A percentile compares a stretch with the other conserved stretches of the same genome.
phyloP scores from a whole-genome alignment of 805 yeast species.

The Kockiozyma suomiensis region DNA sequence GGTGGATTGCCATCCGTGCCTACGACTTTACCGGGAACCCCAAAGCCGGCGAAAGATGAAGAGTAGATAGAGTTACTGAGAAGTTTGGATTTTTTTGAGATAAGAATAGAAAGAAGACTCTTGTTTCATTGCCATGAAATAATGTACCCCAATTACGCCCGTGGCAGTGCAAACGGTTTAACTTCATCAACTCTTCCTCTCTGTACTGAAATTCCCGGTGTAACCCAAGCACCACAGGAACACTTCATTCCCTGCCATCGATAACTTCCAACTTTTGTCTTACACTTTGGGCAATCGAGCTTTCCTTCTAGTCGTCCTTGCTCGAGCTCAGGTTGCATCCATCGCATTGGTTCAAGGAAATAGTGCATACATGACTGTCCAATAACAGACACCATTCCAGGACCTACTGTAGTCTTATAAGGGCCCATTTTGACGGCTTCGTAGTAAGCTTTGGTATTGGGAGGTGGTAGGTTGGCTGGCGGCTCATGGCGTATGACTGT shows the following conservation, averaged over 20 bases:
- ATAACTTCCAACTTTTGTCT: slow-evolving; percentile 84
- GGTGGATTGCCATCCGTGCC: slow-evolving; percentile 45
- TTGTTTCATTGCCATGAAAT: neutral
- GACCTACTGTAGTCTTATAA: slow-evolving; percentile 22
- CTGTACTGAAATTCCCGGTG: slow-evolving; percentile 85
- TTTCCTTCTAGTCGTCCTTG: slow-evolving; percentile 84
- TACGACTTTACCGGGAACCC: slow-evolving; percentile 14
- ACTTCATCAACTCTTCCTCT: slow-evolving; percentile 78
- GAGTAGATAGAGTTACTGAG: neutral
- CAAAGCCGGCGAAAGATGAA: slow-evolving; percentile 23
- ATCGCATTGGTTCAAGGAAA: slow-evolving; percentile 82
- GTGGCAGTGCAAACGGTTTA: slow-evolving; percentile 19
- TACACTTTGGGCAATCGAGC: slow-evolving; percentile 81
- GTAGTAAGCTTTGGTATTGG: slow-evolving; percentile 4
- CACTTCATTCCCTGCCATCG: slow-evolving; percentile 95
- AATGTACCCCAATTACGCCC: slow-evolving; percentile 4
- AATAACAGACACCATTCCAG: slow-evolving; percentile 33
- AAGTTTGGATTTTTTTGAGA: neutral
- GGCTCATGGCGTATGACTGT: slow-evolving; percentile 62
- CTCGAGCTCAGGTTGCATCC: slow-evolving; percentile 86
- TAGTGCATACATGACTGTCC: slow-evolving; percentile 68
- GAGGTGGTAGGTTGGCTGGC: slow-evolving; percentile 4
- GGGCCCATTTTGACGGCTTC: slow-evolving; percentile 9
- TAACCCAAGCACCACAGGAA: slow-evolving; percentile 93
- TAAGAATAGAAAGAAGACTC: neutral